Evolutionary conservation across 2,329 filamentous ascomycete species (phyloP).

Genomic region (Hymenoscyphus fructigenus): DNA sequence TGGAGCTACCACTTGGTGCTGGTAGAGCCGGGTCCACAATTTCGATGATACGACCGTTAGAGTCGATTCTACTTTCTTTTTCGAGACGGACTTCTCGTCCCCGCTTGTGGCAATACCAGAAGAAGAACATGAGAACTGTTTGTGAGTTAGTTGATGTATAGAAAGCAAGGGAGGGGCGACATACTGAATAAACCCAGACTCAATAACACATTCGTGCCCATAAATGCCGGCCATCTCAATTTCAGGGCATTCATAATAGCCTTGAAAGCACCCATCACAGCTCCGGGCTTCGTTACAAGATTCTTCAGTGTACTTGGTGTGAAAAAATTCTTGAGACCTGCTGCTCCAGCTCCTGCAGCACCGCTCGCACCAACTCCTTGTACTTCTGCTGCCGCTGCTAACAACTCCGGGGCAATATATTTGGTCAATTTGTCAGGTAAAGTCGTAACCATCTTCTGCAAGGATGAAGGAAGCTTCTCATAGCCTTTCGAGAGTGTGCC

Average conservation of each 20-base stretch:
- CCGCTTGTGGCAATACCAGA: slow-evolving; percentile 98
- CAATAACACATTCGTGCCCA: slow-evolving; percentile 90
- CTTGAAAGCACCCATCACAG: slow-evolving; percentile 77
- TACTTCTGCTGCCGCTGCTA: slow-evolving; percentile 76
- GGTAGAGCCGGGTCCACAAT: neutral
- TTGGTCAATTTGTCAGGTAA: slow-evolving; percentile 79
- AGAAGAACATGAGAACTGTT: slow-evolving; percentile 78
- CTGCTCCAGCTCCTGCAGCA: slow-evolving; percentile 36
- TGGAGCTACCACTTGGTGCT: neutral
- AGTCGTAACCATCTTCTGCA: slow-evolving; percentile 83
- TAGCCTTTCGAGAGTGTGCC: slow-evolving; percentile 59
- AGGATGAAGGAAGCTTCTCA: slow-evolving; percentile 69
- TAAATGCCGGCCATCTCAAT: slow-evolving; percentile 82
- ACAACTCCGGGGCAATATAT: slow-evolving; percentile 74
- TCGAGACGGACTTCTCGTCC: slow-evolving; percentile 77
- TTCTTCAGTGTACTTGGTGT: slow-evolving; percentile 73
- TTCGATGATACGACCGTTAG: slow-evolving; percentile 10
- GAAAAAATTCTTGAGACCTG: slow-evolving; percentile 64
- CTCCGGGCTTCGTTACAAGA: slow-evolving; percentile 82
- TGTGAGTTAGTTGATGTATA: slow-evolving; percentile 11
- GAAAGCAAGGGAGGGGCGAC: slow-evolving; percentile 32
- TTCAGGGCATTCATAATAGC: slow-evolving; percentile 90
- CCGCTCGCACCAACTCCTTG: slow-evolving; percentile 41
- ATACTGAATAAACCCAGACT: slow-evolving; percentile 83
- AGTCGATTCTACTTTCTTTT: slow-evolving; percentile 21